Conservation (phyloP, 2,329 filamentous ascomycete species). For the Trichoderma semiorbis region DNA sequence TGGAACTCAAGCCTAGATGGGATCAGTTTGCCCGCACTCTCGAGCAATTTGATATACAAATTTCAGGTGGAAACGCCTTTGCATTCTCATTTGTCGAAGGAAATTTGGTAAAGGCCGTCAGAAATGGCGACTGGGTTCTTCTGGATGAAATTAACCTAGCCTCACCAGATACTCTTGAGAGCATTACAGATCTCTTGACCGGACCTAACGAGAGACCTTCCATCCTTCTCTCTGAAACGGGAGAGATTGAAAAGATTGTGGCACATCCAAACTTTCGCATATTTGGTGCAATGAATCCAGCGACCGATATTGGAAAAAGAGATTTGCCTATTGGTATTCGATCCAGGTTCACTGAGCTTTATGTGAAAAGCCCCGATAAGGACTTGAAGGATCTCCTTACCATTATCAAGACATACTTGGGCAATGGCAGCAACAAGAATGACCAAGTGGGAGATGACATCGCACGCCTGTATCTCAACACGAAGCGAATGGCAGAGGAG, state of each 20-base stretch:
- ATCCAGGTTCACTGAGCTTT: constrained; percentile 92
- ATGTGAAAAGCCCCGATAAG: constrained; percentile 84
- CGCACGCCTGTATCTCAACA: constrained; percentile 81
- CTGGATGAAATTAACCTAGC: constrained; percentile 97
- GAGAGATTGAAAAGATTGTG: constrained; percentile 82
- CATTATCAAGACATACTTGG: constrained; percentile 86
- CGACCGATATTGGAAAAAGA: constrained; percentile 93
- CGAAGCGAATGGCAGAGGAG: constrained; percentile 74
- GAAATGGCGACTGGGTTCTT: constrained; percentile 95
- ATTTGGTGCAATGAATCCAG: constrained; percentile 98
- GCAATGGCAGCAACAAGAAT: constrained; percentile 65
- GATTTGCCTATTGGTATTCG: constrained; percentile 85
- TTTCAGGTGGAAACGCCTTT: constrained; percentile 71
- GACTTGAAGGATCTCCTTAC: constrained; percentile 81
- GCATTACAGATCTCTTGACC: constrained; percentile 82
- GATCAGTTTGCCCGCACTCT: constrained; percentile 71
- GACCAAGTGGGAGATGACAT: constrained; percentile 75
- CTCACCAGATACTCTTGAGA: constrained; percentile 90
- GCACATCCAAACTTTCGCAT: constrained; percentile 93
- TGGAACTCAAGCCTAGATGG: constrained; percentile 67
- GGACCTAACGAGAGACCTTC: constrained; percentile 71
- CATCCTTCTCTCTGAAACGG: constrained; percentile 86
- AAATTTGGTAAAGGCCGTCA: constrained; percentile 90
- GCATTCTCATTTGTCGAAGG: constrained; percentile 96
- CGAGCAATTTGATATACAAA: constrained; percentile 75